Conservation (phyloP, 1,139 yeast genomes). For the Cylindricascospora bacillispora region DNA sequence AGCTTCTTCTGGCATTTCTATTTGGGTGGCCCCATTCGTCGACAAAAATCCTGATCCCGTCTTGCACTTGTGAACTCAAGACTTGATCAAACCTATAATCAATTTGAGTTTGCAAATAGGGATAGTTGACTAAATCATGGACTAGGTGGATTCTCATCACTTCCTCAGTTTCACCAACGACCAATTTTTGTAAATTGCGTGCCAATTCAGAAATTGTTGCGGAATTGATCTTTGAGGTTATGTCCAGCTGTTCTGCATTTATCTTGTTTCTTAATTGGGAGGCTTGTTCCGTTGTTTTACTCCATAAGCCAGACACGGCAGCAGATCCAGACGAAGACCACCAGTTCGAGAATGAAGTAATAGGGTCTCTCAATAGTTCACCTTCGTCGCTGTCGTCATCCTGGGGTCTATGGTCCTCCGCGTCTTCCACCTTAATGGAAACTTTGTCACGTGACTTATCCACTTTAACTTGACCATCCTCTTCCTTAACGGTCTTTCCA, state of each 20-base stretch:
- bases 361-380: constrained; percentile 42
- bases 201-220: constrained; percentile 23
- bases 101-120: constrained; percentile 51
- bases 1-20: constrained; percentile 9
- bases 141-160: constrained; percentile 67
- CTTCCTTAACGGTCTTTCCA: constrained; percentile 4
- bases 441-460: constrained; percentile 7
- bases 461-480: constrained; percentile 8
- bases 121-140: constrained; percentile 70
- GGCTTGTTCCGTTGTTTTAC: constrained; percentile 29
- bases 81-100: constrained; percentile 64
- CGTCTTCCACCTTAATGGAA: constrained; percentile 3
- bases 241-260: constrained; percentile 23
- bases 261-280: constrained; percentile 19
- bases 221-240: constrained; percentile 30
- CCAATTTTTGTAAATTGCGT: constrained; percentile 30
- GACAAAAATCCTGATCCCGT: constrained; percentile 55
- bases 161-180: constrained; percentile 56
- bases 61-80: constrained; percentile 79
- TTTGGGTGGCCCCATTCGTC: constrained; percentile 30
- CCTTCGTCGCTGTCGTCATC: background rate
- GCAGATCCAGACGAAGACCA: constrained; percentile 67
- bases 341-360: constrained; percentile 66
- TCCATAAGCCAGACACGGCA: constrained; percentile 63
- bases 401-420: background rate